These are phyloP conservation scores for Clonostachys solani DNA, from an alignment of 2,329 filamentous ascomycete genomes.

Conservation along the genomic window DNA sequence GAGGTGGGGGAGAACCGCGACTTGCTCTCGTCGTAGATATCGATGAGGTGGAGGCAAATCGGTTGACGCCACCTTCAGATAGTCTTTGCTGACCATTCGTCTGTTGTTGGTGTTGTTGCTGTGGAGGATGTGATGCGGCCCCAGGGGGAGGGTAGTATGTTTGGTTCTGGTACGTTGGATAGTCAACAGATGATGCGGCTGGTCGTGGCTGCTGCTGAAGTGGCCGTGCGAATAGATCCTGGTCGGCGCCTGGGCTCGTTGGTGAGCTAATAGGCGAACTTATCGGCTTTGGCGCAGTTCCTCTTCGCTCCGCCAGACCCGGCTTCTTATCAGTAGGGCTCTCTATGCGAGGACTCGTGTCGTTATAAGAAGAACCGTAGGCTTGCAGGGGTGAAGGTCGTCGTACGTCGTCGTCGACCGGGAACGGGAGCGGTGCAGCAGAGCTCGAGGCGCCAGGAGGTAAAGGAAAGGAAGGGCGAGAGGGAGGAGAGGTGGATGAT, in stretches of 20 bases:
- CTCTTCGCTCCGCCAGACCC: slow-evolving; percentile 75
- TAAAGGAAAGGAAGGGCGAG: slow-evolving; percentile 56
- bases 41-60: slow-evolving; percentile 78
- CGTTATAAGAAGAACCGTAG: slow-evolving; percentile 40
- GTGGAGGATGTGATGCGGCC: slow-evolving; percentile 10
- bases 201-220: slow-evolving; percentile 36
- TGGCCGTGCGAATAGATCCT: slow-evolving; percentile 74
- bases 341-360: slow-evolving; percentile 50
- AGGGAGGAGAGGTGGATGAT: slow-evolving; percentile 30
- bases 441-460: slow-evolving; percentile 69
- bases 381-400: slow-evolving; percentile 39
- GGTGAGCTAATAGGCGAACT: slow-evolving; percentile 84
- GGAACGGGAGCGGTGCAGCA: slow-evolving; percentile 64
- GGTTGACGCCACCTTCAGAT: slow-evolving; percentile 40
- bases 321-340: slow-evolving; percentile 54
- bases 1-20: slow-evolving; percentile 88
- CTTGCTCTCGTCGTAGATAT: slow-evolving; percentile 90
- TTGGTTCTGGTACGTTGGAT: slow-evolving; percentile 49
- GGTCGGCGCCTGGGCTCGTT: slow-evolving; percentile 70
- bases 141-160: slow-evolving; percentile 58
- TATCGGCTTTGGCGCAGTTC: slow-evolving; percentile 75
- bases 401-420: slow-evolving; percentile 60
- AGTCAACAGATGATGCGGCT: slow-evolving; percentile 32
- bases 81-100: slow-evolving; percentile 2
- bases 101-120: slow-evolving; percentile 19